These are phyloP conservation scores for Diaporthe sp. DNA, from an alignment of 2,329 filamentous ascomycete genomes.

Conservation along the genomic window DNA sequence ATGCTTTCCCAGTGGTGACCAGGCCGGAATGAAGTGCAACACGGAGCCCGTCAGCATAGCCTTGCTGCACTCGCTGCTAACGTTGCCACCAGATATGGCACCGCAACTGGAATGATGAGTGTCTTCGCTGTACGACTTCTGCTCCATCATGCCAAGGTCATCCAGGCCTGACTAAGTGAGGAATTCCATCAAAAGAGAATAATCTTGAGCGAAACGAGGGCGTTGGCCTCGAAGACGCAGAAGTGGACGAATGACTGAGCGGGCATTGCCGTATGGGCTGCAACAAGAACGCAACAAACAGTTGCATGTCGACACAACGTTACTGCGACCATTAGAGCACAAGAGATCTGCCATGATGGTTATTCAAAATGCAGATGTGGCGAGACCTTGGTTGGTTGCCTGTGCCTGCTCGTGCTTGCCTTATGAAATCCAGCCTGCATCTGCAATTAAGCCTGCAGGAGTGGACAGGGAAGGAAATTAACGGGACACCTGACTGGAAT, in stretches of 20 bases:
- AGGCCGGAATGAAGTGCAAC: neutral
- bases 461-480: conserved; percentile 3
- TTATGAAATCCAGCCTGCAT: neutral
- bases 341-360: neutral
- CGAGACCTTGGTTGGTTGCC: conserved; percentile 14
- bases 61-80: neutral
- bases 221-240: neutral
- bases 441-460: conserved; percentile 17
- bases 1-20: neutral
- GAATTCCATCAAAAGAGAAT: neutral
- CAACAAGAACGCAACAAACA: conserved; percentile 19
- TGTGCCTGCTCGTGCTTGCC: conserved; percentile 1
- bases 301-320: neutral
- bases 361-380: conserved; percentile 1
- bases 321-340: conserved; percentile 9
- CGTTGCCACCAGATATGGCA: neutral
- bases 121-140: neutral
- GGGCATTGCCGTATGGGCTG: neutral
- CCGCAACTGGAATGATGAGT: neutral
- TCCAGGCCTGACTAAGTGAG: neutral
- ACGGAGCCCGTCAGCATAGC: neutral
- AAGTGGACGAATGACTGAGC: neutral
- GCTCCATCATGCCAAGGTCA: neutral
- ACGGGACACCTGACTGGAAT: conserved; percentile 23
- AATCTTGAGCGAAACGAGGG: neutral